Percentiles rank a stretch among this genome's conserved stretches.
These are phyloP conservation scores for Oryza longistaminata DNA, from an alignment of 176 grass and related monocot genomes.

Conservation along the genomic window DNA sequence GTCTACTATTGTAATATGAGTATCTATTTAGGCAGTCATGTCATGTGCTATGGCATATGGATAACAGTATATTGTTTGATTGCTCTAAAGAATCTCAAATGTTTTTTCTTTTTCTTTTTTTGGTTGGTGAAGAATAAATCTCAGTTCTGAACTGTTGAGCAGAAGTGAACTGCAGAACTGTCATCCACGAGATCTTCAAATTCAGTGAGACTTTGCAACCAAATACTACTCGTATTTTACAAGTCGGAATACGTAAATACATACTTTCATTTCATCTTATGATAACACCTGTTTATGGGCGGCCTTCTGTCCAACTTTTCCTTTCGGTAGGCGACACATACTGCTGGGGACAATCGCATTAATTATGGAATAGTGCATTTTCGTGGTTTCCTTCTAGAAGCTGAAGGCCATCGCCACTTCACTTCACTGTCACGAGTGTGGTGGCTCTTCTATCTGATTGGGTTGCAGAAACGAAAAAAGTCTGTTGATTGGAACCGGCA, in stretches of 20 bases:
- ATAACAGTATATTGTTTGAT: background rate
- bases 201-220: background rate
- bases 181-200: background rate
- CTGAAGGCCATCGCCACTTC: background rate
- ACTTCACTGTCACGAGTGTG: no score
- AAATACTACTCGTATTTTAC: background rate
- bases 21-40: background rate
- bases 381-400: background rate
- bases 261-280: background rate
- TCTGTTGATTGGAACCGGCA: background rate
- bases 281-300: background rate
- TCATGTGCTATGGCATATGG: background rate
- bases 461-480: background rate
- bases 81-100: background rate
- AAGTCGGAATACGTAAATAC: background rate
- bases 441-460: no score
- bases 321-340: background rate
- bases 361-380: background rate
- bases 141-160: background rate
- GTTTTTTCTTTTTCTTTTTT: background rate
- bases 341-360: background rate
- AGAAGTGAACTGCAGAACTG: background rate
- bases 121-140: background rate
- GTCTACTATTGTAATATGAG: background rate
- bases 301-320: no score